Evolutionary conservation across 1,139 yeast genomes (phyloP).

Genomic region (Candida neerlandica): DNA sequence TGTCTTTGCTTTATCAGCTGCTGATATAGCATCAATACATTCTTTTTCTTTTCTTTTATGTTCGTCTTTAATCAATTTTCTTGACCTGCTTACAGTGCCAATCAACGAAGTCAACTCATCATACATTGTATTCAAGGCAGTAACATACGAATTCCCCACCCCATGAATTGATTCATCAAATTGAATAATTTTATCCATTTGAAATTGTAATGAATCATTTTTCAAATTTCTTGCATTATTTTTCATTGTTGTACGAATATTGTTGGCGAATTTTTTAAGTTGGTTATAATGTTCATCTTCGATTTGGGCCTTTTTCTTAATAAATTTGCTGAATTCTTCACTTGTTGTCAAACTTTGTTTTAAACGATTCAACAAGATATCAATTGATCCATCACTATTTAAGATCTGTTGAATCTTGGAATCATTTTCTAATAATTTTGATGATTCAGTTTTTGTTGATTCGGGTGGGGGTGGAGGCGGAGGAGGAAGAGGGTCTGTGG

Average conservation of each 20-base stretch:
- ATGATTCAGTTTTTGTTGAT: constrained; percentile 7
- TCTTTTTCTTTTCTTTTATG: constrained; percentile 82
- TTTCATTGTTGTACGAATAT: constrained; percentile 56
- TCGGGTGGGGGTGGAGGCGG: constrained; percentile 1
- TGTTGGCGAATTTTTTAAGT: constrained; percentile 63
- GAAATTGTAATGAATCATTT: constrained; percentile 68
- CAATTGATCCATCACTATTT: constrained; percentile 51
- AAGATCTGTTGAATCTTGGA: constrained; percentile 30
- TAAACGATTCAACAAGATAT: constrained; percentile 67
- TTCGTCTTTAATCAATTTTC: constrained; percentile 81
- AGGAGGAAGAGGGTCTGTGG: constrained; percentile 1
- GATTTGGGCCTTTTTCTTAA: constrained; percentile 74
- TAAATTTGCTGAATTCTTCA: constrained; percentile 79
- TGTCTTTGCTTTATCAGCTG: constrained; percentile 86
- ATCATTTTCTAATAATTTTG: constrained; percentile 15
- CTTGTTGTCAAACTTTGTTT: constrained; percentile 81
- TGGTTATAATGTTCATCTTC: constrained; percentile 82
- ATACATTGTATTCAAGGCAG: constrained; percentile 80
- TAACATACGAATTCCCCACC: constrained; percentile 76
- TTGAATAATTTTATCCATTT: constrained; percentile 68
- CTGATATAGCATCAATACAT: constrained; percentile 74
- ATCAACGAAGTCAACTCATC: constrained; percentile 81
- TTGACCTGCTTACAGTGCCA: constrained; percentile 64
- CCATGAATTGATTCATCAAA: constrained; percentile 75
- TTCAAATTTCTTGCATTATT: constrained; percentile 49